Percentiles rank a stretch among this genome's conserved stretches.
Evolutionary conservation across 306 rosid genomes (phyloP).

Genomic region (Glycine tomentella): DNA sequence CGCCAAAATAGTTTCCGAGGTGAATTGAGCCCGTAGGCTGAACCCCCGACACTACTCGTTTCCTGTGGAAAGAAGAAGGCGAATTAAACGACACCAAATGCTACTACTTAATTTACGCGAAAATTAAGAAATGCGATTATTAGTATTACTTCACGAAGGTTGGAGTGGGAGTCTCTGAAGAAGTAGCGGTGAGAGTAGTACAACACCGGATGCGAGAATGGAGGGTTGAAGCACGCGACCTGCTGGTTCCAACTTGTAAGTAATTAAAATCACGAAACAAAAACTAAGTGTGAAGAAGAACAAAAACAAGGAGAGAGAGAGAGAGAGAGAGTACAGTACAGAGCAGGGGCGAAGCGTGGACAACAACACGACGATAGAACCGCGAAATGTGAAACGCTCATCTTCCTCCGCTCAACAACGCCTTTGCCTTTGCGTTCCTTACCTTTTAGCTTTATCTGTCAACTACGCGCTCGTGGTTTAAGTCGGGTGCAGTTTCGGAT

Average conservation of each 20-base stretch:
- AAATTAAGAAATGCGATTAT: neutral
- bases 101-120: neutral
- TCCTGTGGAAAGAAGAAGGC: constrained; percentile 52
- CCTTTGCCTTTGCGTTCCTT: neutral
- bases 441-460: constrained; percentile 18
- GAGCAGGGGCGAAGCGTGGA: constrained; percentile 38
- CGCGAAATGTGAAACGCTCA: constrained; percentile 43
- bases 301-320: neutral
- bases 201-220: constrained; percentile 62
- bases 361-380: constrained; percentile 26
- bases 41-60: constrained; percentile 93
- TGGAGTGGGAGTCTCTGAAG: constrained; percentile 49
- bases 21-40: constrained; percentile 97
- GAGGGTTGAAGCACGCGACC: constrained; percentile 53
- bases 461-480: neutral
- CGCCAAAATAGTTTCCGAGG: constrained; percentile 96
- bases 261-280: neutral
- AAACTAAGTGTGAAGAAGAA: neutral
- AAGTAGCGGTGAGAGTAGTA: constrained; percentile 54
- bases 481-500: neutral
- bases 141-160: constrained; percentile 62
- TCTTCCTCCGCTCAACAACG: neutral
- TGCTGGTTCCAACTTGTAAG: constrained; percentile 38
- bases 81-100: constrained; percentile 12
- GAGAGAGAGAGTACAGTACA: constrained; percentile 30